Base-by-base conservation (phyloP, 805 yeast species). In the Candida coquimbonensis region DNA sequence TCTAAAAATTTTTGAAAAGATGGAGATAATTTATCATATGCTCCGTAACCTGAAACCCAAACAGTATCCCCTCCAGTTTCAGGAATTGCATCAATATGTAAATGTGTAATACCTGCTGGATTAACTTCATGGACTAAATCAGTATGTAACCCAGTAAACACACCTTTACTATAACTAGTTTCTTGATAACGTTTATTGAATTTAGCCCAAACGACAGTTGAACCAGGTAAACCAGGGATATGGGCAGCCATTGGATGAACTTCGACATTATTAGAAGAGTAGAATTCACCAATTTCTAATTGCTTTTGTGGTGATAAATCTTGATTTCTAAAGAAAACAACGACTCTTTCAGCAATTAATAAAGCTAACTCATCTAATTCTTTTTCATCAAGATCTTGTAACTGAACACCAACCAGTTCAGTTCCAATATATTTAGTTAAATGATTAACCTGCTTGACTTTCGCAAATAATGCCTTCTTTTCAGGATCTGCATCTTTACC, bases 1-100 rank as follows among this genome's bases (percentile, higher is more conserved):
- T 77, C 81, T 54, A 76, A 65, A 55, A 75, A 76, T 50, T 65
- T 49, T 57, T 73, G 73, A 40, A 77, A 63, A 2, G 72, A 73
- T 21, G 75, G 76, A 3, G 80, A 74, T 45, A 77, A 65, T 60
- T 73, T 73, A 53, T 77, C 81, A 57, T 72, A 77, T 36, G 80
- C 78, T 42, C 70, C 81, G 52, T 75, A 76, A n/a, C 81, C 80
- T 36, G 78, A 71, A 5, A 75, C 59, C 78, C 79, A 77, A n/a
- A 66, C 50, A 14, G 81, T 77, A 56, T 77, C 81, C 48, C 81
- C 81, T 41, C 81, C 81, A 29, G 68, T 69, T 1, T 52, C 53
- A 26, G 77, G 78, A 54, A 74, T 66, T n/a, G 75, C 62, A 57
- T 75, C 79, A 48, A 69, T 61, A 56, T 76, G 77, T 53, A 78